Base-by-base conservation (phyloP, 106 monocot species). In the Alisma plantagoaquatica region DNA sequence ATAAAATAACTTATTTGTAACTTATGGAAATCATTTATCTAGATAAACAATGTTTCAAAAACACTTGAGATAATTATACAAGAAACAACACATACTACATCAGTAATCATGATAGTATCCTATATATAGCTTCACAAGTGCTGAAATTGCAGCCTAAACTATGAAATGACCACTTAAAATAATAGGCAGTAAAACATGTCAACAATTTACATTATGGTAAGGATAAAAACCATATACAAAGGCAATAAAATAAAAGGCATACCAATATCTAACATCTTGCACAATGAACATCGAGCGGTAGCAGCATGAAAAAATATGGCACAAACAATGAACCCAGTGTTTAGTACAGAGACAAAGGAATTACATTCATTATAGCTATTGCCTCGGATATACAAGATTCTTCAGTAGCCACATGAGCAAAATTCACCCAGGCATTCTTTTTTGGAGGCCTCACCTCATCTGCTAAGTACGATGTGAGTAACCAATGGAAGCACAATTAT, bases 221-320 rank as follows among this genome's bases (percentile, higher is more conserved):
- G 9, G 6, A 7, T 14, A 38, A 14, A 38, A 38, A 38, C 35
- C 9, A 6, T 14, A 38, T 38, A 14, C 35, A 6, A 38, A 38
- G 35, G 6, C 35, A 6, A 38, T 38, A 38, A 38, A 38, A 38
- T 29, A 30, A 51, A 3, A 32, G 14, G 3, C 76, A 43, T 84
- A 94, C 94, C 94, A 94, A 58, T 94, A 94, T 83, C 94, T 94
- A 88, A 80, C 94, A 94, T 78, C 84, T 77, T 19, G 94, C 79
- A 56, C 94, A 94, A 26, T 19, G 94, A 83, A 56, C 94, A 94
- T 24, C 94, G 77, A 31, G 94, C 84, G 19, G 77, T 84, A 24
- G 94, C 94, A 60, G 88, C 83, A 19, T 77, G 54, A 42, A 75
- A 74, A 64, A 87, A 94, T 57, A 67, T 75, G 10, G 88, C 88